Evolutionary conservation across 2,329 filamentous ascomycete species (phyloP).

Genomic region (Calonectria pseudoturangicola): DNA sequence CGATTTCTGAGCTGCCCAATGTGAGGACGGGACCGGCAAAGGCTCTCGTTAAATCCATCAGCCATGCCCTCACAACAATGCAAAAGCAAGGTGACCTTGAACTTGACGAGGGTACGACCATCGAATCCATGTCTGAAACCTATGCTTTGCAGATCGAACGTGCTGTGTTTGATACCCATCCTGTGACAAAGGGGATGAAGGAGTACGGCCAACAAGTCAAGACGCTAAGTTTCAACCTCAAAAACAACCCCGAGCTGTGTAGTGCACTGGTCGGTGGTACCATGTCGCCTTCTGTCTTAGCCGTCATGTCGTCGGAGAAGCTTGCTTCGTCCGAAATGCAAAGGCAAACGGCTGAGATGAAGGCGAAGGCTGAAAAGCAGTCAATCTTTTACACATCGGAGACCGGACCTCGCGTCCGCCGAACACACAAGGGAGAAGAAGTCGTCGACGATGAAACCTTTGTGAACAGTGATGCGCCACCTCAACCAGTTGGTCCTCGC

Average conservation of each 20-base stretch:
- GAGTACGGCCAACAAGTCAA: constrained; percentile 80
- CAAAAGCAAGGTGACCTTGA: constrained; percentile 79
- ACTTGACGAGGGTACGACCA: constrained; percentile 77
- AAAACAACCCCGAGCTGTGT: constrained; percentile 88
- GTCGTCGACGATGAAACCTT: constrained; percentile 85
- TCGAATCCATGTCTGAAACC: constrained; percentile 79
- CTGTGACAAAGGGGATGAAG: constrained; percentile 65
- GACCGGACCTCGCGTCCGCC: constrained; percentile 82
- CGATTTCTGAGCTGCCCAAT: constrained; percentile 74
- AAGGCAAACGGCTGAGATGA: constrained; percentile 83
- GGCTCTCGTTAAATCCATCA: constrained; percentile 81
- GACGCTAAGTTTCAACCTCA: constrained; percentile 88
- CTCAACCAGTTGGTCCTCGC: constrained; percentile 50
- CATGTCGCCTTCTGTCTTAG: constrained; percentile 84
- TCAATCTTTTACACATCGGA: constrained; percentile 88
- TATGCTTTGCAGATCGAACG: constrained; percentile 89
- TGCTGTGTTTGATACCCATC: constrained; percentile 75
- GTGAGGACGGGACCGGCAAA: constrained; percentile 81
- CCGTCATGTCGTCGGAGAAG: constrained; percentile 92
- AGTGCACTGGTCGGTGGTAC: constrained; percentile 83
- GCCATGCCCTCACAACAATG: constrained; percentile 78
- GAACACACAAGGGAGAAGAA: constrained; percentile 97
- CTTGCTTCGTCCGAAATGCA: constrained; percentile 95
- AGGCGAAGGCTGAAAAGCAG: constrained; percentile 86
- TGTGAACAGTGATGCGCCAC: constrained; percentile 60